A percentile compares a stretch with the other conserved stretches of the same genome.
Evolutionary conservation across 495 filamentous ascomycete species (phyloP).

Genomic region (Penicillium goetzii): DNA sequence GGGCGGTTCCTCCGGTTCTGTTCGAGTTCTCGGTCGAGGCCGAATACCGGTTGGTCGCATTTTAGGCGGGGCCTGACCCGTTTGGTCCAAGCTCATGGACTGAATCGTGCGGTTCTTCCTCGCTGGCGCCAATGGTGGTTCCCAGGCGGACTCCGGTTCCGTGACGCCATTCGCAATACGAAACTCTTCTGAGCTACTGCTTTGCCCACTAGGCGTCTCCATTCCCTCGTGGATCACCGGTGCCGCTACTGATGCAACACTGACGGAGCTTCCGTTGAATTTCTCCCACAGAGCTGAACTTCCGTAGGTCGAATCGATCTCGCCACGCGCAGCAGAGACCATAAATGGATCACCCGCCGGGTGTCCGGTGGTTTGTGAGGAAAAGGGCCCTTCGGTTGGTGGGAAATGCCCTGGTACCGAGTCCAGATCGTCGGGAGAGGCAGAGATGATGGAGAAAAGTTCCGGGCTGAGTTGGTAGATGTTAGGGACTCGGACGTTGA

Average conservation of each 20-base stretch:
- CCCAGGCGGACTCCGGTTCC: conserved; percentile 42
- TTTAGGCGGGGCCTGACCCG: conserved; percentile 64
- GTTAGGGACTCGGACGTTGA: conserved; percentile 74
- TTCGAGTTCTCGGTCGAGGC: conserved; percentile 52
- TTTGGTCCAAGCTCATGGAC: conserved; percentile 51
- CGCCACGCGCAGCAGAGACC: conserved; percentile 46
- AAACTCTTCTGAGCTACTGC: conserved; percentile 49
- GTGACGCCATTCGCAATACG: conserved; percentile 42
- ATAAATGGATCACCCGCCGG: conserved; percentile 51
- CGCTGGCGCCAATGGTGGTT: conserved; percentile 70
- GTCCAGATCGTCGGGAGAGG: conserved; percentile 42
- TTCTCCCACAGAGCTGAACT: conserved; percentile 62
- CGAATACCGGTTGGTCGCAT: conserved; percentile 60
- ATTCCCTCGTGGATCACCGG: conserved; percentile 44
- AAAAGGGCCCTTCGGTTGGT: conserved; percentile 43
- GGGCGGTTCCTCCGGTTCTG: conserved; percentile 54
- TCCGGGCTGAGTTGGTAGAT: conserved; percentile 82
- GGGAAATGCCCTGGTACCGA: conserved; percentile 42
- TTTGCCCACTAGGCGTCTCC: conserved; percentile 49
- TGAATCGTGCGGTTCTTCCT: conserved; percentile 65
- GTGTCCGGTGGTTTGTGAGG: conserved; percentile 49
- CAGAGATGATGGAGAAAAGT: conserved; percentile 55
- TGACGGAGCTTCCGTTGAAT: conserved; percentile 54
- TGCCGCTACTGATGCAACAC: conserved; percentile 36
- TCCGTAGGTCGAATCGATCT: conserved; percentile 46